These are phyloP conservation scores for Verticillium tricorpus DNA, from an alignment of 2,329 filamentous ascomycete species.

Conservation along the genomic window DNA sequence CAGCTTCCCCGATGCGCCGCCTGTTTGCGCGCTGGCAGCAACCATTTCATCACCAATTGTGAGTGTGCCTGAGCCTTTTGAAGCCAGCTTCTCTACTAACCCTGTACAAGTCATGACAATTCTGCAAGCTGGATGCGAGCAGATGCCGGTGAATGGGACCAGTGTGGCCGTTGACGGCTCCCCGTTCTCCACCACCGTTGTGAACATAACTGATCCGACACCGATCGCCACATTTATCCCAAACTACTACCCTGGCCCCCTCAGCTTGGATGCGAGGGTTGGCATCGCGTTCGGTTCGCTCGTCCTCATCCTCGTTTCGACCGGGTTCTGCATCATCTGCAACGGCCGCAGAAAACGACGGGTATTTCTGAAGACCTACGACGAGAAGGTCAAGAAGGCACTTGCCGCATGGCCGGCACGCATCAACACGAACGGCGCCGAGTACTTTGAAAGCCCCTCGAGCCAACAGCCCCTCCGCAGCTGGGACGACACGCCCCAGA, in stretches of 20 bases:
- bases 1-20: constrained; percentile 38
- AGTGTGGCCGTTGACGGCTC: constrained; percentile 46
- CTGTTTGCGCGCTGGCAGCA: constrained; percentile 37
- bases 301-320: constrained; percentile 38
- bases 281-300: constrained; percentile 53
- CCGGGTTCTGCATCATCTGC: constrained; percentile 51
- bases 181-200: constrained; percentile 42
- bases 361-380: constrained; percentile 44
- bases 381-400: constrained; percentile 26
- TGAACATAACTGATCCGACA: constrained; percentile 47
- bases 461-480: constrained; percentile 28
- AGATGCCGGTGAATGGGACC: constrained; percentile 41
- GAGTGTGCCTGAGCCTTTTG: no score
- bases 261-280: constrained; percentile 51
- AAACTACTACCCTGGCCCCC: constrained; percentile 38
- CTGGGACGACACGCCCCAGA: constrained; percentile 54
- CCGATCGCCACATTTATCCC: constrained; percentile 33
- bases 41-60: constrained; percentile 51
- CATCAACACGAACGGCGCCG: constrained; percentile 16
- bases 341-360: constrained; percentile 52
- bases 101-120: constrained; percentile 45
- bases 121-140: constrained; percentile 52
- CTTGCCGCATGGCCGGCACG: constrained; percentile 37
- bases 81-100: no score
- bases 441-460: constrained; percentile 17